These are phyloP conservation scores for Micractinium sp. DNA, from an alignment of 139 green algal species.

Conservation along the genomic window DNA sequence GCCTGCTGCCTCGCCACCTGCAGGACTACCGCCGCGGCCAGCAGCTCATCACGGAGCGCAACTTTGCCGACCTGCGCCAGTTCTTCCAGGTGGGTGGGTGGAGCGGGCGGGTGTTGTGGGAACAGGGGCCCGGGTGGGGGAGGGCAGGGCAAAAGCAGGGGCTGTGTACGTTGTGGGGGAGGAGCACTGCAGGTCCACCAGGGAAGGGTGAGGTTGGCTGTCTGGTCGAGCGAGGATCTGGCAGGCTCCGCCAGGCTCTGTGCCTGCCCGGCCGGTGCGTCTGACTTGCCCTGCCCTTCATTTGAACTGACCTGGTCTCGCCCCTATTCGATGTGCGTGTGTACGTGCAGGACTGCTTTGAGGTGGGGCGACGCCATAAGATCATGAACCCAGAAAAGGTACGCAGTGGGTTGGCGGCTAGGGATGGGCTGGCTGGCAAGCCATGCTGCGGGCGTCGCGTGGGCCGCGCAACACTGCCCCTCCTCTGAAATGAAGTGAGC, in stretches of 20 bases:
- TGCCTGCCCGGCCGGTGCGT: too few relatives aligned
- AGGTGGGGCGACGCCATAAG: constrained; percentile 88
- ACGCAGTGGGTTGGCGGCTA: background rate
- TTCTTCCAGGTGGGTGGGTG: constrained; percentile 74
- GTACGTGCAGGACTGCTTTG: constrained; percentile 26
- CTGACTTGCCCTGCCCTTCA: background rate
- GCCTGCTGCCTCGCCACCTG: background rate
- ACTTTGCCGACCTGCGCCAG: constrained; percentile 76
- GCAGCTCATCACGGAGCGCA: constrained; percentile 79
- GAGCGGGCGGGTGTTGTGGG: background rate
- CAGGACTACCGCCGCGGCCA: constrained; percentile 90
- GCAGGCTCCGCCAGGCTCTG: too few relatives aligned
- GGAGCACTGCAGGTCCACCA: too few relatives aligned
- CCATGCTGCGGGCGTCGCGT: background rate
- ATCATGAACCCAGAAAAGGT: constrained; percentile 94
- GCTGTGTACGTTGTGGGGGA: too few relatives aligned
- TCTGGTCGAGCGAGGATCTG: too few relatives aligned
- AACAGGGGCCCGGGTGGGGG: too few relatives aligned
- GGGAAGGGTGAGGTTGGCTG: too few relatives aligned
- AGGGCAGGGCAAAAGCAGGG: too few relatives aligned
- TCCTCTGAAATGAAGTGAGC: too few relatives aligned
- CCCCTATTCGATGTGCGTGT: background rate
- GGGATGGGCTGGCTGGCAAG: background rate
- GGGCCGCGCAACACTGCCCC: too few relatives aligned
- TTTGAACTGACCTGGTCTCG: too few relatives aligned